These are phyloP conservation scores for Byssochlamys sp. DNA, from an alignment of 2,329 filamentous ascomycete species.

Conservation along the genomic window DNA sequence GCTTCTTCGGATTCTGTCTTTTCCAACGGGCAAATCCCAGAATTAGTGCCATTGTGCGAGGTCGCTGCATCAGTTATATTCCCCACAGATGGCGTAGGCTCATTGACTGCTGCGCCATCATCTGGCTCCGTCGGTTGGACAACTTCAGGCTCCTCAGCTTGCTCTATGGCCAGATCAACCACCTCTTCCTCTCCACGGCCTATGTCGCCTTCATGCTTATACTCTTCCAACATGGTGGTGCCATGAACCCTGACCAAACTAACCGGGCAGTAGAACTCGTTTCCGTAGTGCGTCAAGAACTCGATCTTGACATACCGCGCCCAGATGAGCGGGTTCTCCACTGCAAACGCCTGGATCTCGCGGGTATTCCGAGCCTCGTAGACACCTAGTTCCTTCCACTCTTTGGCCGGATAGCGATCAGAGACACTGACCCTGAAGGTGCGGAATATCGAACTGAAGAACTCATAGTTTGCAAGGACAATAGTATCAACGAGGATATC, in stretches of 20 bases:
- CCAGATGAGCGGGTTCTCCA: slow-evolving; percentile 94
- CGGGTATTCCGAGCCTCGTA: slow-evolving; percentile 88
- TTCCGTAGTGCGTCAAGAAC: slow-evolving; percentile 86
- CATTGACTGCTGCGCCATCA: slow-evolving; percentile 4
- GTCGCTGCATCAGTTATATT: neutral
- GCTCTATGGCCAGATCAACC: slow-evolving; percentile 43
- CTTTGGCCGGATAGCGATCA: slow-evolving; percentile 88
- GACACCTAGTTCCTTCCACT: slow-evolving; percentile 79
- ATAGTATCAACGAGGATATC: slow-evolving; percentile 81
- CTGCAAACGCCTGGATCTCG: slow-evolving; percentile 84
- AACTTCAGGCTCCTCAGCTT: slow-evolving; percentile 10
- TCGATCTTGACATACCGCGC: slow-evolving; percentile 87
- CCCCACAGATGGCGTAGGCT: neutral
- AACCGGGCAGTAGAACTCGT: slow-evolving; percentile 91
- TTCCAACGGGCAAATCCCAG: slow-evolving; percentile 11
- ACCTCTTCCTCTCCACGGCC: slow-evolving; percentile 49
- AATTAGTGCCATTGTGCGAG: neutral
- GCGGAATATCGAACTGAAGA: slow-evolving; percentile 94
- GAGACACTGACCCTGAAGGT: slow-evolving; percentile 86
- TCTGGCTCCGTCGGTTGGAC: slow-evolving; percentile 22
- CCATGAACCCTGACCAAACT: slow-evolving; percentile 87
- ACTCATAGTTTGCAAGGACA: slow-evolving; percentile 96
- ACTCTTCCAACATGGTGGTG: slow-evolving; percentile 87
- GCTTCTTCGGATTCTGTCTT: slow-evolving; percentile 8
- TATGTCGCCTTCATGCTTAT: slow-evolving; percentile 72